Conservation (phyloP, 2,329 filamentous ascomycete species). For the Pestalotiopsis sp. region DNA sequence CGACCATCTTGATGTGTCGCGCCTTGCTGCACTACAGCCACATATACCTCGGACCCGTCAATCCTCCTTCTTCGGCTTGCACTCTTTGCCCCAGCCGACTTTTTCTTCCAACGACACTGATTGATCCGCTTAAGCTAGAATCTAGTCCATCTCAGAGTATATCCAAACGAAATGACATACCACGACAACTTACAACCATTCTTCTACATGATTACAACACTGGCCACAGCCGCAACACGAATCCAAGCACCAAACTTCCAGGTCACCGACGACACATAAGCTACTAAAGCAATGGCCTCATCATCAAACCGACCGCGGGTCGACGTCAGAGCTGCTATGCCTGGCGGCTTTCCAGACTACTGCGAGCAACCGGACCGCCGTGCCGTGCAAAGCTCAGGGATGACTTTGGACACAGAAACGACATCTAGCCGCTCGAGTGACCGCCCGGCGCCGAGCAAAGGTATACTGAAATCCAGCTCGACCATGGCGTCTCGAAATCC, state of each 20-base stretch:
- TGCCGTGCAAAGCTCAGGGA: slow-evolving; percentile 16
- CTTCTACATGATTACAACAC: background rate
- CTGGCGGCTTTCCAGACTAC: slow-evolving; percentile 27
- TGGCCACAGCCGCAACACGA: background rate
- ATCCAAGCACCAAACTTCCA: background rate
- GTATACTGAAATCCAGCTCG: slow-evolving; percentile 27
- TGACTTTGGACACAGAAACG: slow-evolving; percentile 26
- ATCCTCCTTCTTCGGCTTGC: slow-evolving; percentile 11
- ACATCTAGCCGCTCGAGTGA: slow-evolving; percentile 23
- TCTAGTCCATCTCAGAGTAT: background rate
- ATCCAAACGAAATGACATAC: slow-evolving; percentile 5
- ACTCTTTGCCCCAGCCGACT: background rate
- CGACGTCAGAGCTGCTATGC: slow-evolving; percentile 22
- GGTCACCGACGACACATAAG: slow-evolving; percentile 21
- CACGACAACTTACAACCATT: slow-evolving; percentile 3
- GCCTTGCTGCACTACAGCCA: slow-evolving; percentile 19
- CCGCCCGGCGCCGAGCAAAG: slow-evolving; percentile 23
- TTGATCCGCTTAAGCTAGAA: slow-evolving; percentile 8
- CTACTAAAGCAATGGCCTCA: slow-evolving; percentile 20
- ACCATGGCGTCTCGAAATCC: slow-evolving; percentile 22
- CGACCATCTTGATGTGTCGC: background rate
- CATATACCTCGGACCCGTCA: slow-evolving; percentile 16
- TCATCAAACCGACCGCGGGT: slow-evolving; percentile 22
- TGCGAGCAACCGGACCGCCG: slow-evolving; percentile 19
- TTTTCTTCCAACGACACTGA: slow-evolving; percentile 16